phyloP scores from a whole-genome alignment of 148 eudicot species.

The Fallopia convolvulus region DNA sequence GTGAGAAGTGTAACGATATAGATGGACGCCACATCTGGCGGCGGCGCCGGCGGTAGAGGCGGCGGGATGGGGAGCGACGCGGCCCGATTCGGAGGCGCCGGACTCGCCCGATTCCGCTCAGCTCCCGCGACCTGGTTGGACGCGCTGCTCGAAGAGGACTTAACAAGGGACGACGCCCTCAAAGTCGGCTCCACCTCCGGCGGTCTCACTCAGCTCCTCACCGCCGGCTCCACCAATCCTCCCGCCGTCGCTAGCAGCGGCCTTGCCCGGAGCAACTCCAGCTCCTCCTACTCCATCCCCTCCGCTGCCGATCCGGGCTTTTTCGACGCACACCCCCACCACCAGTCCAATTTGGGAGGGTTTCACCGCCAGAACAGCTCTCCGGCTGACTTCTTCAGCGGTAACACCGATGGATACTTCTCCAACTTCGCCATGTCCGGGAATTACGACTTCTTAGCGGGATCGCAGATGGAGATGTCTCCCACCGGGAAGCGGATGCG shows the following conservation, averaged over 20 bases:
- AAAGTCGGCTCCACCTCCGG: conserved; percentile 19
- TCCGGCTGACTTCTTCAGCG: conserved; percentile 69
- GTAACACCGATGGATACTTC: conserved; percentile 46
- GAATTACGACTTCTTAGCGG: conserved; percentile 26
- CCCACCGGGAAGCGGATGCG: conserved; percentile 42
- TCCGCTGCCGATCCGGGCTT: conserved; percentile 10
- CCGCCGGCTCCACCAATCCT: conserved; percentile 17
- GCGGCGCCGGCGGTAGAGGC: conserved; percentile 19
- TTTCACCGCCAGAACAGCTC: conserved; percentile 77
- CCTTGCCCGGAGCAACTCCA: conserved; percentile 3
- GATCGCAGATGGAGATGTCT: conserved; percentile 28
- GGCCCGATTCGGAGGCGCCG: conserved; percentile 25
- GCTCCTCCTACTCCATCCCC: neutral
- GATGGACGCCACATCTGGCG: conserved; percentile 23
- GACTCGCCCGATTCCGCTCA: conserved; percentile 78
- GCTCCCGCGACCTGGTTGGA: conserved; percentile 96
- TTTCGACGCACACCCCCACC: conserved; percentile 6
- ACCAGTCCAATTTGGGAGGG: conserved; percentile 1
- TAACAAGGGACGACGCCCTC: conserved; percentile 24
- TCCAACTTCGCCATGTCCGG: conserved; percentile 39
- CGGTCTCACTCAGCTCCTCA: conserved; percentile 35
- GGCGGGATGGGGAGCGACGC: conserved; percentile 15
- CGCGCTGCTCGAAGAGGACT: conserved; percentile 63
- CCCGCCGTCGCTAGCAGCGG: conserved; percentile 4
- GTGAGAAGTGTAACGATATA: conserved; percentile 15